phyloP scores from a whole-genome alignment of 768 basidiomycete species.

The Heimioporus sp. region DNA sequence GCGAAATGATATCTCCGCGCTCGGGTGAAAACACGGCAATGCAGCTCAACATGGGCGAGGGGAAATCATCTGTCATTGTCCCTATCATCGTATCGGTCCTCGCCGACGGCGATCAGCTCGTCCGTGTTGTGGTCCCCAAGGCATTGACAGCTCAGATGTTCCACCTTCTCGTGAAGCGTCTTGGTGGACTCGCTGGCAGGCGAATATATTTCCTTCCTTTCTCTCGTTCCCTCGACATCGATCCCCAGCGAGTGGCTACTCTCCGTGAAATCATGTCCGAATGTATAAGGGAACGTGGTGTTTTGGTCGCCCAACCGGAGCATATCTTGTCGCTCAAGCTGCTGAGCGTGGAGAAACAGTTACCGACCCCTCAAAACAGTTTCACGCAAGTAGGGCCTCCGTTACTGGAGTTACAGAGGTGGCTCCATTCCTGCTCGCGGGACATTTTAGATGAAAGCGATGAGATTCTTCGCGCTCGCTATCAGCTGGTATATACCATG shows the following conservation, averaged over 20 bases:
- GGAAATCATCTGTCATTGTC: constrained; percentile 46
- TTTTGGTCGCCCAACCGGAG: constrained; percentile 49
- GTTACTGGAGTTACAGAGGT: constrained; percentile 23
- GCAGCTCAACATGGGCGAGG: constrained; percentile 60
- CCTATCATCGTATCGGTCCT: constrained; percentile 40
- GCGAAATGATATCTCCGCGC: constrained; percentile 43
- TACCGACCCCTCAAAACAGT: no score
- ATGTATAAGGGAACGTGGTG: constrained; percentile 37
- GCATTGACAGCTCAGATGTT: constrained; percentile 45
- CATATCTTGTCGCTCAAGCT: constrained; percentile 50
- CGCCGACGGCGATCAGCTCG: constrained; percentile 41
- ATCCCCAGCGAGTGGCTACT: not conserved
- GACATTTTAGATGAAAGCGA: constrained; percentile 28
- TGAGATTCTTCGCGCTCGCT: constrained; percentile 38
- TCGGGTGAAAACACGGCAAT: constrained; percentile 34
- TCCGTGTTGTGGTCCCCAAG: constrained; percentile 48
- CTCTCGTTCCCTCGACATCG: constrained; percentile 25
- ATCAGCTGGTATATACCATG: constrained; percentile 48
- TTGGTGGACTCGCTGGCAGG: constrained; percentile 43
- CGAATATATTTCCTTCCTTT: constrained; percentile 48
- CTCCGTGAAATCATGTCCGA: constrained; percentile 32
- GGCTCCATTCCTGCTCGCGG: constrained; percentile 15
- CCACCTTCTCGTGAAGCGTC: constrained; percentile 37
- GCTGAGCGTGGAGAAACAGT: constrained; percentile 37
- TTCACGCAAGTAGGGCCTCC: constrained; percentile 9